A percentile compares a stretch with the other conserved stretches of the same genome.
Conservation (phyloP, 2,329 filamentous ascomycete genomes). For the Pseudogymnoascus sp. region DNA sequence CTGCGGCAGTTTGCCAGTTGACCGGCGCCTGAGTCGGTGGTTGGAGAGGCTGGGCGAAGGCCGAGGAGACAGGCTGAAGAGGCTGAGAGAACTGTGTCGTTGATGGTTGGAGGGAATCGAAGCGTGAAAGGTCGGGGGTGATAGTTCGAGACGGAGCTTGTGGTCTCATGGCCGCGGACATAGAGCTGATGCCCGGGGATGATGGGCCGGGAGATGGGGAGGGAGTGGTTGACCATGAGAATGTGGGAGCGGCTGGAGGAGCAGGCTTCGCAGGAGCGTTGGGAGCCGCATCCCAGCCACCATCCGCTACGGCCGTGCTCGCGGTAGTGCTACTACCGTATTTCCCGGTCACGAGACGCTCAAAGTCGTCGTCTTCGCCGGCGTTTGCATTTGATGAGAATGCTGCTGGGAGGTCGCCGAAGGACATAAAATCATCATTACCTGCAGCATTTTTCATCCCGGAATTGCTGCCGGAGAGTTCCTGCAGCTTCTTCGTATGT, state of each 20-base stretch:
- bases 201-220: conserved; percentile 27
- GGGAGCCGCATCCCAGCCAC: conserved; percentile 42
- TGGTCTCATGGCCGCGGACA: conserved; percentile 28
- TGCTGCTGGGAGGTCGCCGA: conserved; percentile 53
- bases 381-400: conserved; percentile 42
- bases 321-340: conserved; percentile 29
- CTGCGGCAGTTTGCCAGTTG: conserved; percentile 11
- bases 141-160: conserved; percentile 43
- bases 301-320: conserved; percentile 32
- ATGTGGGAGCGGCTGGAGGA: conserved; percentile 38
- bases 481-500: conserved; percentile 79
- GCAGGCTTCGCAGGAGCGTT: conserved; percentile 30
- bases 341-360: conserved; percentile 77
- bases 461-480: conserved; percentile 57
- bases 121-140: conserved; percentile 48
- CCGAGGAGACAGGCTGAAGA: conserved; percentile 33
- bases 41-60: not conserved
- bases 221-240: conserved; percentile 55
- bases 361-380: conserved; percentile 68
- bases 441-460: conserved; percentile 39
- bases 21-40: not conserved
- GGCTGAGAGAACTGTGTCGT: conserved; percentile 57
- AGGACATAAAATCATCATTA: conserved; percentile 61
- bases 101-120: conserved; percentile 47
- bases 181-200: conserved; percentile 11